These are phyloP conservation scores for Favolaschia claudopus DNA, from an alignment of 768 basidiomycete genomes.

Conservation along the genomic window DNA sequence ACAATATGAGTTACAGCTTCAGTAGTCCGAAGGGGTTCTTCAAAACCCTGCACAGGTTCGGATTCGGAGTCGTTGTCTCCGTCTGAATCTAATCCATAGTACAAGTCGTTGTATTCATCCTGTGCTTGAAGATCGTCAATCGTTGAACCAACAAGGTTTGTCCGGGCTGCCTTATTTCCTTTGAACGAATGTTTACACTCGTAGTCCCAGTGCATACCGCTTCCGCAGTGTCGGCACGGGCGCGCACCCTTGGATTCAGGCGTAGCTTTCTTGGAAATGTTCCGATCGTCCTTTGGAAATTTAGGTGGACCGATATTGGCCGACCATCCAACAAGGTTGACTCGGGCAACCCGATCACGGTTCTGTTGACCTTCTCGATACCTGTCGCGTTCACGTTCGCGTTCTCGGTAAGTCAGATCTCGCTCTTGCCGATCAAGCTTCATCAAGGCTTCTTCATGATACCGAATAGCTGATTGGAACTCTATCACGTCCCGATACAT, in stretches of 20 bases:
- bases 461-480: too few relatives aligned
- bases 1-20: background rate
- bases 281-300: constrained; percentile 2
- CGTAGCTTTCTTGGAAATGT: constrained; percentile 1
- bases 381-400: background rate
- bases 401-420: too few relatives aligned
- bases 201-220: background rate
- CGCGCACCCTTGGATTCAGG: background rate
- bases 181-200: constrained; percentile 9
- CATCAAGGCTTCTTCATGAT: too few relatives aligned
- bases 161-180: constrained; percentile 21
- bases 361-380: background rate
- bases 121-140: constrained; percentile 27
- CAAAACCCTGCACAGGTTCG: constrained; percentile 26
- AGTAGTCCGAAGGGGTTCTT: constrained; percentile 20
- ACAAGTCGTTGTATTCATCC: constrained; percentile 37
- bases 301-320: background rate
- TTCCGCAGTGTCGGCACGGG: background rate
- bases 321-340: constrained; percentile 7
- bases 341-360: background rate
- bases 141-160: constrained; percentile 15
- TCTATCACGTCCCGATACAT: too few relatives aligned
- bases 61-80: constrained; percentile 1
- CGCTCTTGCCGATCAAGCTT: too few relatives aligned
- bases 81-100: constrained; percentile 24